Base-by-base conservation (phyloP, 1,284 basidiomycete species). In the Ustilago hordei region DNA sequence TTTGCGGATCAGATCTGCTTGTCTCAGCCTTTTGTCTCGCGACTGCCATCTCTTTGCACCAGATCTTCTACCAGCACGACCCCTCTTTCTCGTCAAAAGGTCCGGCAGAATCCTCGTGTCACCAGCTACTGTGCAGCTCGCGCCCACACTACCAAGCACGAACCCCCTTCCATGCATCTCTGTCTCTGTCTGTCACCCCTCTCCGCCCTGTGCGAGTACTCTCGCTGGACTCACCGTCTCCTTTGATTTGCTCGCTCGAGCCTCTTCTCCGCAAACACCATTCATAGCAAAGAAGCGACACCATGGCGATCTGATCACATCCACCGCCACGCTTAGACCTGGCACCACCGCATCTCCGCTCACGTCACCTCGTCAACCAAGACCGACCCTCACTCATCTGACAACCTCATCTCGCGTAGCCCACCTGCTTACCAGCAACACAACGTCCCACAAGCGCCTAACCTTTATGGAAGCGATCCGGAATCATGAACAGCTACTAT, bases 401-500 rank as follows among this genome's bases (percentile, higher is more conserved):
- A 32, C 48, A 32, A 34, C 48, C 48, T 17, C 28, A 19, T 50
- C 31, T 50, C 11, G 31, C 23, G 4, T 50, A 23, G 8, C 48
- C 48, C 28, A 50, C 15, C 48, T 50, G 6, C 31, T 28, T 13
- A 50, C 9, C 48, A 50, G 48, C 48, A 8, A 23, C 15, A 28
- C 31, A 50, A 31, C 11, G 0, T 13, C 48, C 31, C 12, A 12
- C 28, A 50, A 31, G 3, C 48, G 28, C 48, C 28, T 32, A 15
- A 32, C 6, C 48, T 45, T 36, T 11, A 45, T 55, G 55, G 3
- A 7, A 28, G 11, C 38, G 3, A 34, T 8, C 13, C 6, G 32
- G 12, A 52, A 54, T 19, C 39, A 66, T 63, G 64, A 35, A 53
- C 48, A 35, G 17, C 12, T 64, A 67, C 23, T 57, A 67, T 23